Evolutionary conservation across 495 filamentous ascomycete genomes (phyloP).

Genomic region (Pyrenopolyporus hunteri): DNA sequence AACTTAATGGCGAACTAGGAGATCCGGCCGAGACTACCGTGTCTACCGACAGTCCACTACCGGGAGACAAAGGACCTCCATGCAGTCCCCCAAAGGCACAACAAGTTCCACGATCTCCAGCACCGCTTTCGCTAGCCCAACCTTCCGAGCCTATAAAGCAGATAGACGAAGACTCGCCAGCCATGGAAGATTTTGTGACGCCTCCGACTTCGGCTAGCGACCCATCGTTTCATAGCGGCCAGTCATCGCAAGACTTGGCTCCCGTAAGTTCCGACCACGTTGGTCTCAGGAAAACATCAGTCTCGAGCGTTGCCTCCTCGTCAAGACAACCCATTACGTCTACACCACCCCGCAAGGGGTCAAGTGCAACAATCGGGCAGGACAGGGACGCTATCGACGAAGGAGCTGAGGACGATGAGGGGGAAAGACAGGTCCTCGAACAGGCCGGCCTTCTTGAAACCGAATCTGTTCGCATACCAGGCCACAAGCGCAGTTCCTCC

Average conservation of each 20-base stretch:
- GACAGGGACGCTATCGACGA: conserved; percentile 36
- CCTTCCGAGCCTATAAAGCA: conserved; percentile 36
- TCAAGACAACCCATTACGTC: conserved; percentile 35
- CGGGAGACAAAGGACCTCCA: conserved; percentile 41
- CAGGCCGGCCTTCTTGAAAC: conserved; percentile 55
- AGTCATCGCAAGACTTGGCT: conserved; percentile 61
- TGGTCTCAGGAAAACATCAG: conserved; percentile 47
- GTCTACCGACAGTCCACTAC: conserved; percentile 25
- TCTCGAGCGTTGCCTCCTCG: conserved; percentile 51
- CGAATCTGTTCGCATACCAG: conserved; percentile 29
- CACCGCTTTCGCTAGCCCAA: conserved; percentile 39
- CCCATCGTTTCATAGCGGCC: conserved; percentile 54
- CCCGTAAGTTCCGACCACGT: conserved; percentile 48
- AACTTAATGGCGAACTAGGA: conserved; percentile 44
- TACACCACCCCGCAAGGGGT: conserved; percentile 43
- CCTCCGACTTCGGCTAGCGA: conserved; percentile 52
- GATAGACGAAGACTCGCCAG: conserved; percentile 47
- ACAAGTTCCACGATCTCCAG: conserved; percentile 43
- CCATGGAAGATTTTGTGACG: conserved; percentile 52
- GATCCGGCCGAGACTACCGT: conserved; percentile 31
- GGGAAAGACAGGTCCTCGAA: conserved; percentile 57
- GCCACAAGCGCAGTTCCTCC: conserved; percentile 40
- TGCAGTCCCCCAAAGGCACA: conserved; percentile 35
- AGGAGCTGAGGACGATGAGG: conserved; percentile 52
- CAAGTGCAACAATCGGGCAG: conserved; percentile 40